phyloP scores from a whole-genome alignment of 495 filamentous ascomycete species.

The Penicillium coffeae region DNA sequence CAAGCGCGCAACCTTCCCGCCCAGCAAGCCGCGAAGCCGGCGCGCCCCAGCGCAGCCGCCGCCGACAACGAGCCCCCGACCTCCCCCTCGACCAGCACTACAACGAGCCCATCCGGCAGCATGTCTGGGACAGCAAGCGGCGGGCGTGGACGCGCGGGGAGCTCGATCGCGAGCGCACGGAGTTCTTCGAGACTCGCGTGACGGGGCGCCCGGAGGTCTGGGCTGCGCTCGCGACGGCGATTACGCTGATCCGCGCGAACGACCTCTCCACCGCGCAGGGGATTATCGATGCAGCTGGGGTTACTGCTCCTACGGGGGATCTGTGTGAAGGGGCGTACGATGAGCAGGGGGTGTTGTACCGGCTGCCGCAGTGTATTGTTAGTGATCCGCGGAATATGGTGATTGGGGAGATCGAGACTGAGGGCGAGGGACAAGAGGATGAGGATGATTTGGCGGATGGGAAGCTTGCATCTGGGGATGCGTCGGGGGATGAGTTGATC shows the following conservation, averaged over 20 bases:
- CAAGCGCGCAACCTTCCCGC: conserved; percentile 1
- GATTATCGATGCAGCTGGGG: conserved; percentile 68
- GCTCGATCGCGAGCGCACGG: conserved; percentile 49
- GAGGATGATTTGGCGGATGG: conserved; percentile 46
- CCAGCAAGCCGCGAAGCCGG: conserved; percentile 6
- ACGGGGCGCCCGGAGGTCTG: conserved; percentile 74
- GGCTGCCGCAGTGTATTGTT: conserved; percentile 71
- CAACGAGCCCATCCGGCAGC: conserved; percentile 47
- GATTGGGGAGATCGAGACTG: conserved; percentile 8
- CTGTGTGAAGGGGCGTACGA: conserved; percentile 75
- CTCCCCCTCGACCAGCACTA: conserved; percentile 43
- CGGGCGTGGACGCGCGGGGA: conserved; percentile 50
- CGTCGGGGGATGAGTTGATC: conserved; percentile 44
- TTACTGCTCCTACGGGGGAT: conserved; percentile 74
- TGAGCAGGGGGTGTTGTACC: conserved; percentile 69
- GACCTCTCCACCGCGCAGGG: conserved; percentile 73
- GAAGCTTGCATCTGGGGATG: conserved; percentile 41
- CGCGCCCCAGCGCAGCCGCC: conserved; percentile 6
- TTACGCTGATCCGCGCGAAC: conserved; percentile 57
- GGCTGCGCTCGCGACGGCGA: conserved; percentile 63
- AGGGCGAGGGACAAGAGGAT: conserved; percentile 36
- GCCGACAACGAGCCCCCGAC: conserved; percentile 15
- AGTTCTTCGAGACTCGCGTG: conserved; percentile 83
- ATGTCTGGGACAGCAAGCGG: conserved; percentile 49
- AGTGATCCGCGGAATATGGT: conserved; percentile 68